Conservation (phyloP, 1,284 basidiomycete species). For the Kwoniella shivajii region DNA sequence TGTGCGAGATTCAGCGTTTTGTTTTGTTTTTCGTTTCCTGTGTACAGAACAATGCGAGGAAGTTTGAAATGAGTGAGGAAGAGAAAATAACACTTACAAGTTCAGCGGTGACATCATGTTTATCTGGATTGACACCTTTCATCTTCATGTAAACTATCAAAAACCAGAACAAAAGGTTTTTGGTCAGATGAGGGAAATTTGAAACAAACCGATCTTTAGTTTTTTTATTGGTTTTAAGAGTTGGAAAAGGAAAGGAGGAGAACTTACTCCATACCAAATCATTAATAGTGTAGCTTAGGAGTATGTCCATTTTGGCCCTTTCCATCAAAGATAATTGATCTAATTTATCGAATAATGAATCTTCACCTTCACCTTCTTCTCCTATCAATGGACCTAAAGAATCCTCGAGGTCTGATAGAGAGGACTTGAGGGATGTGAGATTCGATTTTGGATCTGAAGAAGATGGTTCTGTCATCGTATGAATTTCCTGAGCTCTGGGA, state of each 20-base stretch:
- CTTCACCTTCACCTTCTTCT: background rate
- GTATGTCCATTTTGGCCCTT: conserved; percentile 47
- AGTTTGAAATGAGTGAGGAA: background rate
- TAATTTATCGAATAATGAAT: conserved; percentile 18
- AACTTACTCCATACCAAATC: conserved; percentile 51
- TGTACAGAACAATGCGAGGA: background rate
- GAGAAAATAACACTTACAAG: conserved; percentile 28
- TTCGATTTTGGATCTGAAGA: background rate
- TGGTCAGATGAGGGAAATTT: too few relatives aligned
- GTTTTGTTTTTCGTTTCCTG: background rate
- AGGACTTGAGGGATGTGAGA: conserved; percentile 10
- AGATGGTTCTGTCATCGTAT: background rate
- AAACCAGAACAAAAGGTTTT: background rate
- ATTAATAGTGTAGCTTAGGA: conserved; percentile 45
- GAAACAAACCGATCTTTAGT: background rate
- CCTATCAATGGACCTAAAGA: conserved; percentile 20
- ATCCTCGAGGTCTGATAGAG: conserved; percentile 20
- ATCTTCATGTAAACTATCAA: conserved; percentile 47
- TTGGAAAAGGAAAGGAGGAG: too few relatives aligned
- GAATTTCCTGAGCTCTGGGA: too few relatives aligned
- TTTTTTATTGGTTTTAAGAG: too few relatives aligned
- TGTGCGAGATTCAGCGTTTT: background rate
- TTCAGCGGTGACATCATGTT: conserved; percentile 46
- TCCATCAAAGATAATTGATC: conserved; percentile 26
- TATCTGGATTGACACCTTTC: conserved; percentile 46